phyloP scores from a whole-genome alignment of 1,284 basidiomycete species.

The Agroathelia rolfsii region DNA sequence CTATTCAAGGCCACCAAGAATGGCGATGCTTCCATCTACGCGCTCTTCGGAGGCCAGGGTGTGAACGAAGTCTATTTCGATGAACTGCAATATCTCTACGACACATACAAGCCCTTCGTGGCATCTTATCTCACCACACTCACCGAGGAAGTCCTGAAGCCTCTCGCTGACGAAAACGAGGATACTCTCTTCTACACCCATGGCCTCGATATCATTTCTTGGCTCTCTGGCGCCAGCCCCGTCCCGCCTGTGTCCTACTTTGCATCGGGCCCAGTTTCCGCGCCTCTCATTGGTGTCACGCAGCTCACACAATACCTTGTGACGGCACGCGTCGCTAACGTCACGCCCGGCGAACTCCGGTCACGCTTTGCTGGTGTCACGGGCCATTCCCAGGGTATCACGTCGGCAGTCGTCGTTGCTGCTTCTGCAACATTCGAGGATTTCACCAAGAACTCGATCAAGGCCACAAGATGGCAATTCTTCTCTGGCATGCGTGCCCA shows the following conservation, averaged over 20 bases:
- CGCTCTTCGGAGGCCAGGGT: slow-evolving; percentile 97
- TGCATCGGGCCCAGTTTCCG: slow-evolving; percentile 89
- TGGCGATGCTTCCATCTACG: slow-evolving; percentile 78
- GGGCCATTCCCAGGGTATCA: slow-evolving; percentile 94
- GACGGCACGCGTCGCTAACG: slow-evolving; percentile 62
- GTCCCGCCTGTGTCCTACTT: slow-evolving; percentile 83
- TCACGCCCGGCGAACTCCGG: slow-evolving; percentile 77
- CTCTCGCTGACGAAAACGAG: slow-evolving; percentile 59
- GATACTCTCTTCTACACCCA: slow-evolving; percentile 66
- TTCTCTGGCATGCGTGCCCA: slow-evolving; percentile 90
- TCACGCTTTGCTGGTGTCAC: slow-evolving; percentile 77
- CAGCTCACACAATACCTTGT: slow-evolving; percentile 91
- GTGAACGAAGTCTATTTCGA: slow-evolving; percentile 98
- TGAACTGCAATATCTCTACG: slow-evolving; percentile 86
- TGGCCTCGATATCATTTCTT: slow-evolving; percentile 76
- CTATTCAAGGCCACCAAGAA: slow-evolving; percentile 64
- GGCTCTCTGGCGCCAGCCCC: slow-evolving; percentile 67
- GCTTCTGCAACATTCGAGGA: slow-evolving; percentile 71
- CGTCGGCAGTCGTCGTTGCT: slow-evolving; percentile 84
- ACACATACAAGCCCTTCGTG: slow-evolving; percentile 85
- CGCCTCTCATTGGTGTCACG: slow-evolving; percentile 92
- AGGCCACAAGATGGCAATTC: slow-evolving; percentile 88
- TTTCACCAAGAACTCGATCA: slow-evolving; percentile 67
- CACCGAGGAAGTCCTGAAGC: slow-evolving; percentile 59
- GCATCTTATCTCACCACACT: slow-evolving; percentile 58